Percentiles rank a stretch among this genome's conserved stretches.
Evolutionary conservation across 768 basidiomycete genomes (phyloP).

Genomic region (Boletus reticuloceps): DNA sequence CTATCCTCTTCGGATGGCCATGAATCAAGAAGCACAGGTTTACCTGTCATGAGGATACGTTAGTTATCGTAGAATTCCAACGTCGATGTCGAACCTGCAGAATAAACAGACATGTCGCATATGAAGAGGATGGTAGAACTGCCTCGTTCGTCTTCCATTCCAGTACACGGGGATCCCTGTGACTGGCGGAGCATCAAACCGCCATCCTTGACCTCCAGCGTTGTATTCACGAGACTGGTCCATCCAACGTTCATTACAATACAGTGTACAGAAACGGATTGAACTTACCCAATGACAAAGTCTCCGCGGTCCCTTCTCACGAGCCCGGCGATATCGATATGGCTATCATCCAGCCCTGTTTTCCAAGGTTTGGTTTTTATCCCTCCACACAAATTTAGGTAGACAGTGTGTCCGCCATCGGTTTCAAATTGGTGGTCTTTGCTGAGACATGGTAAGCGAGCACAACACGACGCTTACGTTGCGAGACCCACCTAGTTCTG

Average conservation of each 20-base stretch:
- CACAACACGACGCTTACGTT: not conserved
- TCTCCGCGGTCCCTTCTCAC: conserved; percentile 61
- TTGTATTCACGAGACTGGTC: conserved; percentile 50
- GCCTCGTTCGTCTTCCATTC: conserved; percentile 41
- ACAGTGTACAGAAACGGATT: not conserved
- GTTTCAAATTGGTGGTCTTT: conserved; percentile 61
- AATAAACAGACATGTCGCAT: conserved; percentile 66
- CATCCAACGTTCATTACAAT: not conserved
- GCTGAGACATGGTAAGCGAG: conserved; percentile 36
- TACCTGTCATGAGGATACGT: conserved; percentile 29
- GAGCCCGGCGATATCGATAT: conserved; percentile 59
- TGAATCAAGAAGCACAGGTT: conserved; percentile 58
- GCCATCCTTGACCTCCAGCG: conserved; percentile 50
- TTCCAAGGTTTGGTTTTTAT: conserved; percentile 60
- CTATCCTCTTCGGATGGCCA: conserved; percentile 58
- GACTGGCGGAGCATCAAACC: conserved; percentile 56
- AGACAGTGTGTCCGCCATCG: conserved; percentile 43
- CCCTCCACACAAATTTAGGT: conserved; percentile 64
- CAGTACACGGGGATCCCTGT: conserved; percentile 63
- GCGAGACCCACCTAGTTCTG: conserved; percentile 46
- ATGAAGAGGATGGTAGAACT: conserved; percentile 74
- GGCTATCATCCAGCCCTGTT: conserved; percentile 44
- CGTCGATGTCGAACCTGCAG: conserved; percentile 37
- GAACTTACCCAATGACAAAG: conserved; percentile 66
- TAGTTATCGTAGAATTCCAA: not conserved